Percentiles rank a stretch among this genome's conserved stretches.
phyloP scores from a whole-genome alignment of 257 asterid genomes.

The Leptodermis oblonga region DNA sequence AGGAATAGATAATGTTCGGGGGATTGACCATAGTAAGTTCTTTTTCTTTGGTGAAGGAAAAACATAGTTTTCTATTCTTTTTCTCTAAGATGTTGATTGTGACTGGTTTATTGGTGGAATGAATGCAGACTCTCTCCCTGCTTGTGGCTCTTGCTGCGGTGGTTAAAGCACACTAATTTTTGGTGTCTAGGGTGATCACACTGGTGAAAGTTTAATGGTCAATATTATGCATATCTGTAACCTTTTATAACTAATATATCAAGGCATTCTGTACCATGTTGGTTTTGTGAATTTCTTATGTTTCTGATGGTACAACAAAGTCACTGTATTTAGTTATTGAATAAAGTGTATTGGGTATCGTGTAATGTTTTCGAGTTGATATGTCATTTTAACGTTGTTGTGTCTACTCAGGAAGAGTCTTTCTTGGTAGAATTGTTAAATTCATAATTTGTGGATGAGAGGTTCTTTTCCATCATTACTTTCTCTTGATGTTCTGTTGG shows the following conservation, averaged over 20 bases:
- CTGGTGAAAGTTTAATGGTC: neutral
- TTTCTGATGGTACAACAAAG: neutral
- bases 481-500: no score
- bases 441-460: no score
- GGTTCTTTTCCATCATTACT: no score
- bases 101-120: neutral
- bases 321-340: neutral
- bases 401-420: no score
- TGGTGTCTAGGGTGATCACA: neutral
- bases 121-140: conserved; percentile 79
- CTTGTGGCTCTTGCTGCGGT: conserved; percentile 98
- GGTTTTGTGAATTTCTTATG: neutral
- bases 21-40: conserved; percentile 86
- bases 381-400: no score
- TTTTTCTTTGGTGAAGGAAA: neutral
- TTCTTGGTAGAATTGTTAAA: no score
- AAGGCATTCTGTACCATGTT: neutral
- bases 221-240: neutral
- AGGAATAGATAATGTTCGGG: conserved; percentile 77
- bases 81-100: neutral
- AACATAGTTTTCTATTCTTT: neutral
- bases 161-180: conserved; percentile 29
- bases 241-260: neutral
- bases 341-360: no score
- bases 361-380: no score